Base-by-base conservation (phyloP, 495 filamentous ascomycete genomes). In the Neohortaea acidophila region DNA sequence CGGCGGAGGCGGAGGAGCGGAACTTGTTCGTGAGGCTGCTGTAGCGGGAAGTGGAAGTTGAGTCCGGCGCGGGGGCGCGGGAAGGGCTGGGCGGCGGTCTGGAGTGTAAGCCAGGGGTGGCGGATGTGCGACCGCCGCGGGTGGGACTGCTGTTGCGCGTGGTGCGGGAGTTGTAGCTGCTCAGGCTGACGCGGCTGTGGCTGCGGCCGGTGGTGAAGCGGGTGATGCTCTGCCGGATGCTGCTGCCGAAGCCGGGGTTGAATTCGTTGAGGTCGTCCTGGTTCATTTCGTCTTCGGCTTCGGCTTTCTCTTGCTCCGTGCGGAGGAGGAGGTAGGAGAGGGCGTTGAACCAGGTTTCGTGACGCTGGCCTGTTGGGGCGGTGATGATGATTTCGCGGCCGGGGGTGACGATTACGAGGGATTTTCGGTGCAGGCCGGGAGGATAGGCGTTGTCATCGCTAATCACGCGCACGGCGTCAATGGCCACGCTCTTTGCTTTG, bases 311-410 rank as follows among this genome's bases (percentile, higher is more conserved):
- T 28, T 62, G 63, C 17, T 66, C 64, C 11, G 79, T 81, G 27
- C 84, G 75, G 15, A 92, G 61, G 21, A 96, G 69, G 10, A 97
- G 72, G 53, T 97, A 97, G 2, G 84, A 91, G 25, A 97, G 68
- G 4, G 89, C 85, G 54, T 94, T 94, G 69, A 89, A 96, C 89
- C 89, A 97, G 3, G 86, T 96, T 58, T 96, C 89, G 47, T 97
- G 89, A 37, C 89, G 69, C 51, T 93, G 84, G 13, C 83, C 78
- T 7, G 89, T 97, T 21, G 81, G 76, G 37, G 91, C 91, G 14
- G 89, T 97, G 51, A 96, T 87, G 51, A 93, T 81, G 54, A 97
- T 68, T 10, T 73, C 72, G 40, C 89, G 74, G 25, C 85, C 83
- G 21, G 87, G 87, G 12, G 89, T 91, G 37, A 93, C 65, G 42